A percentile compares a stretch with the other conserved stretches of the same genome.
Conservation (phyloP, 352 stramenopile genomes). For the Phytophthora rubi region DNA sequence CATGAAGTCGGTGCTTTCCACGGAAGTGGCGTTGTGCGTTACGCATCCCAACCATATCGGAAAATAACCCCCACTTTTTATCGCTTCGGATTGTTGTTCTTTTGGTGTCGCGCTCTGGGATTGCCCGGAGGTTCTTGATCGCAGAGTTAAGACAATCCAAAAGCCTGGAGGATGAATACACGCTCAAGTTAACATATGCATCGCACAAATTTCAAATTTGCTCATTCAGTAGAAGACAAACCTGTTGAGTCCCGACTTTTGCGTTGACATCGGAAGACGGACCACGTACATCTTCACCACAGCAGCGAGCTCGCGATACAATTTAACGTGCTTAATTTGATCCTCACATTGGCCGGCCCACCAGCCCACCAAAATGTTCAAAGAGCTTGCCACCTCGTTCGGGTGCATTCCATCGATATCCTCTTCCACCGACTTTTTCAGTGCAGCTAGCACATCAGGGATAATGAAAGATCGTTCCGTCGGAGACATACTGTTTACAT, state of each 20-base stretch:
- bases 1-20: not conserved
- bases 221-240: not conserved
- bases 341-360: not conserved
- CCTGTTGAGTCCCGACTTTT: constrained; percentile 3
- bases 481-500: constrained; percentile 1
- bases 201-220: no score
- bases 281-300: constrained; percentile 6
- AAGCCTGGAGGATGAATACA: not conserved
- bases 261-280: constrained; percentile 1
- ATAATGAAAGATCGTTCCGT: constrained; percentile 13
- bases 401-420: constrained; percentile 2
- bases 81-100: not conserved
- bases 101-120: not conserved
- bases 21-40: not conserved
- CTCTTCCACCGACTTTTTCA: constrained; percentile 19
- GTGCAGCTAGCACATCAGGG: constrained; percentile 3
- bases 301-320: constrained; percentile 13
- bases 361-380: constrained; percentile 14
- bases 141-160: not conserved
- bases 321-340: constrained; percentile 5
- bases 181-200: not conserved
- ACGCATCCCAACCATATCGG: not conserved
- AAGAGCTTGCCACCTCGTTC: constrained; percentile 2
- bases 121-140: not conserved
- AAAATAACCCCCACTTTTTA: not conserved